Base-by-base conservation (phyloP, 2,329 filamentous ascomycete species). In the Colletotrichum spinosum region DNA sequence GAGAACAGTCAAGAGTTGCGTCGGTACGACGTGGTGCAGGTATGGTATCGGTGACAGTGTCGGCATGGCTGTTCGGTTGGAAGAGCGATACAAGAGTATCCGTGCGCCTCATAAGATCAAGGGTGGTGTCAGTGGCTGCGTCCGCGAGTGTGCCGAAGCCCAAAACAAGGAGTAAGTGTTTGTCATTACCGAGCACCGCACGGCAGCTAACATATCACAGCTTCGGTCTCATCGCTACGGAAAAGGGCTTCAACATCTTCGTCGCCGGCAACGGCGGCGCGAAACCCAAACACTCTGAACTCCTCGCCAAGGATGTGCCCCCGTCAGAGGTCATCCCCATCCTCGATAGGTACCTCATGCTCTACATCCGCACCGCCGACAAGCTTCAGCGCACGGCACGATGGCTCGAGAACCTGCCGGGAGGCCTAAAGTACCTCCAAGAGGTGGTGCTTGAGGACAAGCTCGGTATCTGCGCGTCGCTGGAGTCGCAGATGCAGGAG, bases 211-310 rank as follows among this genome's bases (percentile, higher is more conserved):
- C 2, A 37, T 17, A 10, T 10, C 9, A 13, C 42, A 92, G 89
- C 73, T 97, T 97, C 71, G 94, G 94, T 25, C 87, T 97, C 53
- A 97, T 97, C 63, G 93, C 94, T 12, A 97, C 93, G 0, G 93
- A 97, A 67, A 97, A 96, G 72, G 94, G 94, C 37, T 97, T 92
- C 86, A 97, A 97, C 78, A 90, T 97, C 76, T 97, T 94, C 71
- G 92, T 97, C 1, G 94, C 86, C 39, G 94, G 94, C 52, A 97
- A 97, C 74, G 94, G 94, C 56, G 94, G 94, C 65, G 93, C 93
- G 13, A 95, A 92, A 70, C 94, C 94, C 5, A 84, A 87, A 42
- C 94, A 97, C 75, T 88, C 90, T 1, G 92, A 97, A 71, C 84
- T 97, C 2, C 85, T 97, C 1, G 93, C 92, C 65, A 94, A 94